A percentile compares a stretch with the other conserved stretches of the same genome.
Conservation (phyloP, 306 rosid genomes). For the Arachis stenosperma region DNA sequence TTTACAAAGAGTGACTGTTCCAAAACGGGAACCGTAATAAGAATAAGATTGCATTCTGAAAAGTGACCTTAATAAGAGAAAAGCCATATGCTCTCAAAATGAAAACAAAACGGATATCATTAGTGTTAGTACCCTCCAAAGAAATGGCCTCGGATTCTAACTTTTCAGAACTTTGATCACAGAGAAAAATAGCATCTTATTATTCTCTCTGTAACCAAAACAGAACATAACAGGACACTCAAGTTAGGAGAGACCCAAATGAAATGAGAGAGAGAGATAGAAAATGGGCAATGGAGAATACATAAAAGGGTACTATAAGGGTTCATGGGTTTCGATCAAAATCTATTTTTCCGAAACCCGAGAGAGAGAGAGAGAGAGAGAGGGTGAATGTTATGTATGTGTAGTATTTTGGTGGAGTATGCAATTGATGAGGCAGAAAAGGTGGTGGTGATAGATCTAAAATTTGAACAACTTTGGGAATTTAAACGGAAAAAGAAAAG, state of each 20-base stretch:
- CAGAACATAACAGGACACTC: slow-evolving; percentile 35
- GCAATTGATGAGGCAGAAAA: slow-evolving; percentile 40
- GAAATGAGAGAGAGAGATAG: slow-evolving; percentile 28
- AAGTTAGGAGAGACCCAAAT: slow-evolving; percentile 39
- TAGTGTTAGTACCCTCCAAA: slow-evolving; percentile 40
- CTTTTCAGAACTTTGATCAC: slow-evolving; percentile 62
- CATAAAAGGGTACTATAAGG: slow-evolving; percentile 13
- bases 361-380: background rate
- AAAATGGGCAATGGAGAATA: slow-evolving; percentile 40
- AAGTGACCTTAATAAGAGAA: slow-evolving; percentile 47
- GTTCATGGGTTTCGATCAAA: slow-evolving; percentile 45
- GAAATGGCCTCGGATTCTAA: slow-evolving; percentile 85
- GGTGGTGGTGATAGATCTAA: slow-evolving; percentile 45
- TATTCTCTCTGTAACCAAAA: slow-evolving; percentile 44
- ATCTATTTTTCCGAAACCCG: slow-evolving; percentile 42
- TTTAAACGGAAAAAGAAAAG: slow-evolving; percentile 16
- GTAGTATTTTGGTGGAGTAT: slow-evolving; percentile 26
- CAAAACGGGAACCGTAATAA: slow-evolving; percentile 59
- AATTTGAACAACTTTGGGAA: slow-evolving; percentile 39
- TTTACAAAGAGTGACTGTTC: slow-evolving; percentile 43
- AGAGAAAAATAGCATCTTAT: slow-evolving; percentile 6
- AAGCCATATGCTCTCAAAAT: slow-evolving; percentile 32
- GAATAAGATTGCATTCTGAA: slow-evolving; percentile 51
- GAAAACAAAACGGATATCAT: slow-evolving; percentile 15
- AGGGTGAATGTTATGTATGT: background rate